phyloP scores from a whole-genome alignment of 768 basidiomycete genomes.

The Lentinula detonsa region DNA sequence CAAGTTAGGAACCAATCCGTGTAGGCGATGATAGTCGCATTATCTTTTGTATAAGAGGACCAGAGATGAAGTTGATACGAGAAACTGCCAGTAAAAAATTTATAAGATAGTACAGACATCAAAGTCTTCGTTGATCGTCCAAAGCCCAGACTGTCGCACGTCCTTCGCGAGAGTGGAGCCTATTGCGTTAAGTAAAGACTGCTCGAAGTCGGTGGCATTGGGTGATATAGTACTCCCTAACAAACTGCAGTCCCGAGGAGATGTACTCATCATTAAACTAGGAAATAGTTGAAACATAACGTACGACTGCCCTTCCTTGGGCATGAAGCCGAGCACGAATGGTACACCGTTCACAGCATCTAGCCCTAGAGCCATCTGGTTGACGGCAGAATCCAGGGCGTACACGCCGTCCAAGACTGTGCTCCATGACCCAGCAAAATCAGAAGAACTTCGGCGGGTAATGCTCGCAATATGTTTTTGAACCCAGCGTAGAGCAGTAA shows the following conservation, averaged over 20 bases:
- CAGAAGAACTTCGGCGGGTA: conserved; percentile 12
- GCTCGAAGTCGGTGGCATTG: conserved; percentile 12
- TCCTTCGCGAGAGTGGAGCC: conserved; percentile 2
- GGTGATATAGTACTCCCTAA: conserved; percentile 9
- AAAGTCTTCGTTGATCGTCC: conserved; percentile 7
- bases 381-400: conserved; percentile 7
- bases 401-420: conserved; percentile 11
- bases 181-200: not conserved
- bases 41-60: conserved; percentile 2
- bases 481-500: conserved; percentile 37
- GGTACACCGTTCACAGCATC: conserved; percentile 12
- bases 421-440: conserved; percentile 8
- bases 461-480: conserved; percentile 28
- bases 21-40: conserved; percentile 10
- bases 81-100: no score
- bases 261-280: not conserved
- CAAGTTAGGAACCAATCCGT: conserved; percentile 11
- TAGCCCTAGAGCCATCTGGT: conserved; percentile 9
- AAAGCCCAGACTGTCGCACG: conserved; percentile 11
- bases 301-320: conserved; percentile 8
- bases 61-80: not conserved
- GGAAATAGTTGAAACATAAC: no score
- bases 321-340: conserved; percentile 14
- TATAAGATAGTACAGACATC: conserved; percentile 6
- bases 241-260: not conserved